Evolutionary conservation across 2,329 filamentous ascomycete species (phyloP).

Genomic region (Claviceps sp.): DNA sequence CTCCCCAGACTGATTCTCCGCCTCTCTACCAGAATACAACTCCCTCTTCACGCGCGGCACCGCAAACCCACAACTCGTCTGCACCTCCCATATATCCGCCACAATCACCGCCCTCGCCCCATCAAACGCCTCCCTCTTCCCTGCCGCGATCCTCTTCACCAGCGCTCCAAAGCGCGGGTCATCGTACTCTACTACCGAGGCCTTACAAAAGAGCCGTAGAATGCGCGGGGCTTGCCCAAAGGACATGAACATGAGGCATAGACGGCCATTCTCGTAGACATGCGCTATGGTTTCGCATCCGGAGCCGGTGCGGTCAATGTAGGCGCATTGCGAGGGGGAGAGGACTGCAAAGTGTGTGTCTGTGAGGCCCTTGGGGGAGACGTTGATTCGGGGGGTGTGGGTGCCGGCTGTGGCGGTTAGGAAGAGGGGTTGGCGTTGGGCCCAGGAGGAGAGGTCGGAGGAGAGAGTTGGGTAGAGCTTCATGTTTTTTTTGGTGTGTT

Average conservation of each 20-base stretch:
- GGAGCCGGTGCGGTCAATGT: conserved; percentile 62
- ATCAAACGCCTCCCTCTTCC: conserved; percentile 23
- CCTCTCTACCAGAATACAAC: conserved; percentile 20
- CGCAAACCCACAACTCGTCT: conserved; percentile 54
- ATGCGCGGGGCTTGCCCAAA: conserved; percentile 48
- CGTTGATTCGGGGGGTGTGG: conserved; percentile 56
- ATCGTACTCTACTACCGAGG: conserved; percentile 46
- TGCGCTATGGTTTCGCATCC: conserved; percentile 67
- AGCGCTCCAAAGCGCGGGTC: conserved; percentile 32
- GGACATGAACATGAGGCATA: conserved; percentile 62
- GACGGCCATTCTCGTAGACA: conserved; percentile 61
- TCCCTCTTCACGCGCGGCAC: conserved; percentile 39
- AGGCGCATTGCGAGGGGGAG: conserved; percentile 45
- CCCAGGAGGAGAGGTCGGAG: conserved; percentile 46
- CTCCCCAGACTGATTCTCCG: conserved; percentile 2
- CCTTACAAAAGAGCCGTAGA: conserved; percentile 48
- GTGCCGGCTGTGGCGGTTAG: conserved; percentile 62
- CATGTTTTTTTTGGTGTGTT: conserved; percentile 26
- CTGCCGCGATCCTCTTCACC: conserved; percentile 29
- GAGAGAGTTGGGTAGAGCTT: conserved; percentile 44
- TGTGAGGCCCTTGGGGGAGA: conserved; percentile 61
- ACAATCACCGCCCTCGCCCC: conserved; percentile 48
- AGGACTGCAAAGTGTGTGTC: conserved; percentile 50
- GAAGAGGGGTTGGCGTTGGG: conserved; percentile 56
- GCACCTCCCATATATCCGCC: conserved; percentile 49